Evolutionary conservation across 805 yeast genomes (phyloP), one percentile per base, ranked within the genome.

Genomic region (Priceomyces melissophilus): DNA sequence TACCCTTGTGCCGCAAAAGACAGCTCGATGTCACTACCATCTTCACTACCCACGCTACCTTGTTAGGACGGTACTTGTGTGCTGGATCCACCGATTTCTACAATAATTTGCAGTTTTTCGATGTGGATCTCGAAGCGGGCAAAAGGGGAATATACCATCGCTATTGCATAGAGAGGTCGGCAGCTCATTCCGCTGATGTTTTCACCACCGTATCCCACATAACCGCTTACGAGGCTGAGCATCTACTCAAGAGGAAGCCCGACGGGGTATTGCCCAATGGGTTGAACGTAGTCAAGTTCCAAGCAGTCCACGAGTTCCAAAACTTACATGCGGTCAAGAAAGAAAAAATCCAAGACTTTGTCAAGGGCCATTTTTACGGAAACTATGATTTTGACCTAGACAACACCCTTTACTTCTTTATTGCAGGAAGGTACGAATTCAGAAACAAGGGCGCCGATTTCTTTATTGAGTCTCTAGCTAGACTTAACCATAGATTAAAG

Each of bases 221-320:
- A 53, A 91, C 99, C n/a, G 98, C 98, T 2, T 86, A 80, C 58
- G 99, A 91, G 65, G 73, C 91, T 5, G 98, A 91, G 67, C 95
- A 90, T 62, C 72, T 91, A 63, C 75, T 91, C 51, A 93, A 91
- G 58, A 78, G 99, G 48, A 90, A 91, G 63, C 99, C 99, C 1
- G 99, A 91, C 59, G 99, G 99, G 3, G 97, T 91, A 15, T 76
- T 93, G 58, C 99, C 99, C 41, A 91, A 91, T 60, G 99, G 99
- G 16, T 75, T 91, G 47, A 91, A 91, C 60, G 98, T 91, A 40
- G 88, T 90, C 48, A 91, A 91, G 69, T 91, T 91, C 67, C 91
- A 87, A 57, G 98, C 98, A 1, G 96, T 91, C 52, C 99, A 91
- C 65, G 99, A 91, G 69, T 91, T 91, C 71, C 99, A 91, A 68